Base-by-base conservation (phyloP, 495 filamentous ascomycete genomes). In the Penicillium fimorum region DNA sequence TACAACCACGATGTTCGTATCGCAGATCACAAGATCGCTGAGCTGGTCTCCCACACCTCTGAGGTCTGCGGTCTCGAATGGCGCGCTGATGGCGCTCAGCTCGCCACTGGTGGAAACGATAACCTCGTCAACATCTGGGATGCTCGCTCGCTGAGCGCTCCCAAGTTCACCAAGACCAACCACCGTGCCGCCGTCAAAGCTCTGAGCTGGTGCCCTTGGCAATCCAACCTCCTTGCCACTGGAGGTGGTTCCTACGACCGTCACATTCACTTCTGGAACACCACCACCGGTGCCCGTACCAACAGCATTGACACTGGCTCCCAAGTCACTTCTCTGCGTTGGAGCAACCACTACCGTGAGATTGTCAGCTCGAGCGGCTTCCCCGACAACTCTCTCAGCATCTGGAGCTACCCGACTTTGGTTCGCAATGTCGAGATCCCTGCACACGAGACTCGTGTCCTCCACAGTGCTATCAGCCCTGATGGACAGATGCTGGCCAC, bases 181-280 rank as follows among this genome's bases (percentile, higher is more conserved):
- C 94, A 99, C 78, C 93, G 91, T 66, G 94, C 94, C 42, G 94
- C 94, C 30, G 92, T 99, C 72, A 99, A 97, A 82, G 94, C 95
- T 38, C 82, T 99, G 35, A 89, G 91, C 55, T 99, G 94, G 94
- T 99, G 94, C 80, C 95, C 94, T 29, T 99, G 94, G 94, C 95
- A 97, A 78, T 80, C 88, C 63, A 97, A 97, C 81, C 81, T 97
- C 13, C 87, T 99, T 15, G 94, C 95, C 40, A 97, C 95, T 25
- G 94, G 95, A 32, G 95, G 95, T 62, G 94, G 94, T 49, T 94
- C 91, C 22, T 94, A 96, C 71, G 94, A 97, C 69, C 86, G 91
- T 60, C 88, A 97, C 76, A 99, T 99, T 70, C 95, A 97, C 75
- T 99, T 97, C 84, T 99, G 94, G 94, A 99, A 99, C 80, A 90